Conservation (phyloP, 768 basidiomycete species). For the button mushroom (Agaricus bisporus) region DNA sequence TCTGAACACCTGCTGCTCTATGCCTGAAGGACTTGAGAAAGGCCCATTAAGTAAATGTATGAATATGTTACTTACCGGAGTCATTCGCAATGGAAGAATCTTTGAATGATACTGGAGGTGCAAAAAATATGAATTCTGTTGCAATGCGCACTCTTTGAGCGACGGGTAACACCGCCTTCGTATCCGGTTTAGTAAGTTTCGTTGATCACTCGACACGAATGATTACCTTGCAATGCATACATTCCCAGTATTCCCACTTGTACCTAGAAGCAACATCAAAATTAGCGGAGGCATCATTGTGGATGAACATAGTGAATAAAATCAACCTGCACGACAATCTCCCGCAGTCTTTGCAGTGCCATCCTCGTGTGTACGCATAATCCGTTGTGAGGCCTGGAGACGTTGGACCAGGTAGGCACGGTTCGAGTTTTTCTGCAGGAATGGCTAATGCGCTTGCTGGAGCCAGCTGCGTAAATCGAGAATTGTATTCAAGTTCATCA, state of each 20-base stretch:
- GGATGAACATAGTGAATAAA: slow-evolving; percentile 11
- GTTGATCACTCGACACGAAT: background rate
- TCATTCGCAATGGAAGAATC: slow-evolving; percentile 24
- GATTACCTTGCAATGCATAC: slow-evolving; percentile 50
- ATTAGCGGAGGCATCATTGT: background rate
- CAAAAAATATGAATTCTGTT: slow-evolving; percentile 28
- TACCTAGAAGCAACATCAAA: slow-evolving; percentile 32
- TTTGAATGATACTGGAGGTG: slow-evolving; percentile 23
- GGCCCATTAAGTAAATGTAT: background rate
- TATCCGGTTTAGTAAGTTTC: background rate
- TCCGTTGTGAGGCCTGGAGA: slow-evolving; percentile 39
- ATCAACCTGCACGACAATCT: slow-evolving; percentile 65
- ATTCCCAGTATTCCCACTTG: slow-evolving; percentile 75
- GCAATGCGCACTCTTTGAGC: slow-evolving; percentile 25
- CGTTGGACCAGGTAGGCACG: background rate
- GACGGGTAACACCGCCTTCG: slow-evolving; percentile 14
- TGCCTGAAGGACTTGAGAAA: slow-evolving; percentile 19
- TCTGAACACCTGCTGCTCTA: slow-evolving; percentile 17
- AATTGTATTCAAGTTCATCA: slow-evolving; percentile 38
- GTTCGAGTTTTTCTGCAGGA: slow-evolving; percentile 1
- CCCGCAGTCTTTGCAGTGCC: slow-evolving; percentile 66
- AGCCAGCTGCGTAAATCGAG: slow-evolving; percentile 35
- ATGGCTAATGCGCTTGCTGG: slow-evolving; percentile 17
- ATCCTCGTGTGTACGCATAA: slow-evolving; percentile 56
- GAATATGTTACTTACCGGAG: slow-evolving; percentile 21